A percentile compares a stretch with the other conserved stretches of the same genome.
These are phyloP conservation scores for Suillus discolor DNA, from an alignment of 768 basidiomycete genomes.

Conservation along the genomic window DNA sequence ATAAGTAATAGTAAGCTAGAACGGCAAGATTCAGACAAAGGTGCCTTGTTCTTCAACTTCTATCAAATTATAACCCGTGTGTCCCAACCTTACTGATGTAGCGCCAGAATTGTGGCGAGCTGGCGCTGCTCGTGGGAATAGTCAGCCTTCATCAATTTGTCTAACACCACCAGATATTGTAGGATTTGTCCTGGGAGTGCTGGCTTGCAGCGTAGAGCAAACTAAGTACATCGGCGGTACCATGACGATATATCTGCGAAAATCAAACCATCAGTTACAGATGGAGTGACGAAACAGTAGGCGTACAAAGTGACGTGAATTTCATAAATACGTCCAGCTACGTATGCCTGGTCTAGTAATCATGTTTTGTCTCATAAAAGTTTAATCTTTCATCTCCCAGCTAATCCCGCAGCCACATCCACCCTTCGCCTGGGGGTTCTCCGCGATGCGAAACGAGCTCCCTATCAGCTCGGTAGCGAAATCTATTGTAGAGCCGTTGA, in stretches of 20 bases:
- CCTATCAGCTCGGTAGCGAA: slow-evolving; percentile 95
- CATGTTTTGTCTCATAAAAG: neutral
- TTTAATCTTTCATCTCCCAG: slow-evolving; percentile 75
- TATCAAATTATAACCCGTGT: neutral
- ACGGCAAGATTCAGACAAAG: neutral
- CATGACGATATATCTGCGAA: neutral
- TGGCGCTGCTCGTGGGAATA: neutral
- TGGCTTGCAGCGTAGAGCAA: too few species aligned
- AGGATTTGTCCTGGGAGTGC: neutral
- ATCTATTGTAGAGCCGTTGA: slow-evolving; percentile 90
- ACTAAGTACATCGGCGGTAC: neutral
- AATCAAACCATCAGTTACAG: neutral
- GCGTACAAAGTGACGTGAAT: neutral
- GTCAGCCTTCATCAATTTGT: neutral
- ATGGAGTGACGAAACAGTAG: neutral
- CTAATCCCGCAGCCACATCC: slow-evolving; percentile 97
- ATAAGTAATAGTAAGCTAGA: neutral
- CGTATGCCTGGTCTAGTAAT: too few species aligned
- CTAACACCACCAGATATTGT: neutral
- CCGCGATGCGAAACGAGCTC: slow-evolving; percentile 77
- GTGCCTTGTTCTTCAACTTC: neutral
- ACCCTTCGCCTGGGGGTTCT: slow-evolving; percentile 91
- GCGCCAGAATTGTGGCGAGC: neutral
- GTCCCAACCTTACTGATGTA: neutral
- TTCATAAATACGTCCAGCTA: neutral